Evolutionary conservation across 805 yeast genomes (phyloP), one percentile per base, ranked within the genome.

Genomic region (Spathaspora girioi): DNA sequence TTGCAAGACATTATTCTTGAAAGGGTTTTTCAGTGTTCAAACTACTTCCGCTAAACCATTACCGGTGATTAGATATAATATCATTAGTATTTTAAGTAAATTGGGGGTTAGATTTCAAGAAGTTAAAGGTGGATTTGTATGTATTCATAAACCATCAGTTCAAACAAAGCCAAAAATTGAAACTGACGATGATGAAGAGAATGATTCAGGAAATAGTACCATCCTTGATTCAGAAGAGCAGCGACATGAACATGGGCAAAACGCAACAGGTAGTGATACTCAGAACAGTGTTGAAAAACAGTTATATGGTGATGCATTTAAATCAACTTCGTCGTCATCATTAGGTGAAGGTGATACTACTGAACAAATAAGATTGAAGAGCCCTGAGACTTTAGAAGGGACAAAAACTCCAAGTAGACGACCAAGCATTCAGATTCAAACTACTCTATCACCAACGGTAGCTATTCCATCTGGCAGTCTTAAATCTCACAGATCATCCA

Each of bases 1-100:
- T 64, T 96, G 97, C 54, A 87, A 87, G 70, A 92, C 96, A 1
- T 78, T 92, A 57, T 91, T 90, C 73, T 77, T 92, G 66, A 89
- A 91, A 65, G 97, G 97, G 1, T 92, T 93, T 63, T 92, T 92
- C 70, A 85, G 93, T 53, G 97, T 92, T 46, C 97, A 92, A 70
- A 89, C 96, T 1, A 92, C 98, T 0, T 90, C 97, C 1, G 89
- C 97, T 3, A 90, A 90, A 61, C 94, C 97, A 17, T 76, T 93
- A 50, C 92, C 96, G 11, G 87, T 89, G 55, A 91, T 92, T 51
- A 81, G 97, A 50, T 84, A 87, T 62, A 92, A 88, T 64, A 84
- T 92, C 41, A 87, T 92, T 27, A 79, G 83, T 18, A 93, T 87
- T 1, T 77, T 92, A 64, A 83, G 83, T 17, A 82, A 82, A 55